Conservation (phyloP, 768 basidiomycete genomes). For the Trametes maxima region DNA sequence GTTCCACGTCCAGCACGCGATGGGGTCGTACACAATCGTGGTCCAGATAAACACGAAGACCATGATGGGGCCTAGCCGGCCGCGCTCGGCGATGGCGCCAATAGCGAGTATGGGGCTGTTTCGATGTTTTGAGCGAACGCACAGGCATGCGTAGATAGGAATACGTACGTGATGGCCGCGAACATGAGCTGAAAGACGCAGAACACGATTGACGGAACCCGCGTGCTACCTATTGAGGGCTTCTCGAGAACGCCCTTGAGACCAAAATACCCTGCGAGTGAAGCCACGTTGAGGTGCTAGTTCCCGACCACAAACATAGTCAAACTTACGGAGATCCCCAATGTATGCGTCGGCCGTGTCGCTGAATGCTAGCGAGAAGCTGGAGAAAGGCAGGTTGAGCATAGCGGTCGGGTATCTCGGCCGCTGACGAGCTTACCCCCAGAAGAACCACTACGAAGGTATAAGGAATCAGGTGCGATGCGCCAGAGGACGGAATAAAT, state of each 20-base stretch:
- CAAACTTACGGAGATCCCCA: slow-evolving; percentile 72
- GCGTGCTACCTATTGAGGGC: slow-evolving; percentile 71
- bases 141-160: not conserved
- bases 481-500: not conserved
- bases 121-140: slow-evolving; percentile 18
- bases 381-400: slow-evolving; percentile 14
- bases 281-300: not conserved
- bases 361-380: slow-evolving; percentile 86
- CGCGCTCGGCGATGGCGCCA: slow-evolving; percentile 91
- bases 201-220: slow-evolving; percentile 75
- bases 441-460: slow-evolving; percentile 86
- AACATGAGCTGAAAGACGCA: slow-evolving; percentile 91
- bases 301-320: not conserved
- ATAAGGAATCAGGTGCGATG: slow-evolving; percentile 3
- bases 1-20: slow-evolving; percentile 98
- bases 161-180: slow-evolving; percentile 77
- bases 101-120: slow-evolving; percentile 81
- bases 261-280: slow-evolving; percentile 69
- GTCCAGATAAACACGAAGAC: slow-evolving; percentile 92
- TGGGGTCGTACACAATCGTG: slow-evolving; percentile 85
- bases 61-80: slow-evolving; percentile 80
- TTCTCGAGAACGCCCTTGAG: slow-evolving; percentile 76
- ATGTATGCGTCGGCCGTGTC: slow-evolving; percentile 67
- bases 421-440: slow-evolving; percentile 54
- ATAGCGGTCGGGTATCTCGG: not conserved